These are phyloP conservation scores for Phytopythium delawarense DNA, from an alignment of 352 stramenopile genomes.

Conservation along the genomic window DNA sequence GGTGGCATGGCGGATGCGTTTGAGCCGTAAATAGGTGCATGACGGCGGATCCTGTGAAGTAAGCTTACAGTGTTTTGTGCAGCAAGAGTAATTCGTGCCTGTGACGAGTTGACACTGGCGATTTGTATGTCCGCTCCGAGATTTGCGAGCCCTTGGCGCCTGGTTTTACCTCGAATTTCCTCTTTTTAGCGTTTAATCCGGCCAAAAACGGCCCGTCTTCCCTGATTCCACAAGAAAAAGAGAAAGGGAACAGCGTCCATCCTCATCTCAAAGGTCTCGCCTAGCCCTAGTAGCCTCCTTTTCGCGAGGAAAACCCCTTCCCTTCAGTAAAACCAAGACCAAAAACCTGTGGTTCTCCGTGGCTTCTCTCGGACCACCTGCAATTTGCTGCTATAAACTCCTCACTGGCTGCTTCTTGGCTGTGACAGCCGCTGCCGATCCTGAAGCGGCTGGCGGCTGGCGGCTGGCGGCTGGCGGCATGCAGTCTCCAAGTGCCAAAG, in stretches of 20 bases:
- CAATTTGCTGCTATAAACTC: not conserved
- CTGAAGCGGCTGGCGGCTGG: not conserved
- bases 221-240: conserved; percentile 1
- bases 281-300: conserved; percentile 1
- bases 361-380: not conserved
- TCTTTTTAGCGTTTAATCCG: not conserved
- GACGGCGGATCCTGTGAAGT: no score
- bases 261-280: no score
- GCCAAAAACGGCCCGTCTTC: not conserved
- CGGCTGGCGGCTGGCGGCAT: not conserved
- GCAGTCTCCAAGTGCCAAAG: not conserved
- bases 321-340: not conserved
- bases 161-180: not conserved
- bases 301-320: not conserved
- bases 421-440: not conserved
- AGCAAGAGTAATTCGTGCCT: not conserved
- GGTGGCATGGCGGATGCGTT: not conserved
- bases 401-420: no score
- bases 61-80: no score
- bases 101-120: not conserved
- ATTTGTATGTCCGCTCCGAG: not conserved
- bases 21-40: not conserved
- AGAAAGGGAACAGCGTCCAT: not conserved
- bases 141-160: not conserved
- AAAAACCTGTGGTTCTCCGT: conserved; percentile 1